phyloP scores from a whole-genome alignment of 139 green algal species.

The Choricystis sp. region DNA sequence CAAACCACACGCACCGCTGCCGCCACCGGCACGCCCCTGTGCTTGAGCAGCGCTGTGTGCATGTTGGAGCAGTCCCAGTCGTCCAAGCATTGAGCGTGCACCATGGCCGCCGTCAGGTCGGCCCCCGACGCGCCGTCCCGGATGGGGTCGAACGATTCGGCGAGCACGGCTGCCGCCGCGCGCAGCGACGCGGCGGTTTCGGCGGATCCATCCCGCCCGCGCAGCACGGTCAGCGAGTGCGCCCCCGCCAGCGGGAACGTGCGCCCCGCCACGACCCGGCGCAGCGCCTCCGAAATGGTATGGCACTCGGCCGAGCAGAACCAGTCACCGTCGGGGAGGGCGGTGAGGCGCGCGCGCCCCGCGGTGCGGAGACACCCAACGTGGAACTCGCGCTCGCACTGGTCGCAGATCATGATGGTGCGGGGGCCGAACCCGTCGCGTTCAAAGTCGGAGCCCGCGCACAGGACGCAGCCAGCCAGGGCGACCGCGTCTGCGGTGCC shows the following conservation, averaged over 20 bases:
- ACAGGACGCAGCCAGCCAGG: constrained; percentile 65
- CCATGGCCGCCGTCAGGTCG: constrained; percentile 78
- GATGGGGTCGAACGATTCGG: constrained; percentile 77
- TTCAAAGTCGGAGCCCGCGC: constrained; percentile 46
- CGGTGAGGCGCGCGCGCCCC: constrained; percentile 25
- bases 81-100: constrained; percentile 35
- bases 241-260: constrained; percentile 8
- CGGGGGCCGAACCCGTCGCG: constrained; percentile 53
- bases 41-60: constrained; percentile 55
- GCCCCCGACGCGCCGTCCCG: constrained; percentile 46
- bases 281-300: constrained; percentile 27
- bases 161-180: constrained; percentile 18
- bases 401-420: constrained; percentile 90
- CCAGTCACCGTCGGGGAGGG: constrained; percentile 60
- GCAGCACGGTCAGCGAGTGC: constrained; percentile 1
- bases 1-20: constrained; percentile 5
- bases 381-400: constrained; percentile 92
- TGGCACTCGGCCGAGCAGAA: constrained; percentile 63
- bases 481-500: constrained; percentile 14
- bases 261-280: constrained; percentile 19
- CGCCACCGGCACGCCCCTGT: constrained; percentile 21
- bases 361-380: constrained; percentile 49
- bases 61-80: constrained; percentile 78
- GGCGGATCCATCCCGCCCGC: constrained; percentile 18
- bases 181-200: constrained; percentile 12